Evolutionary conservation across 352 stramenopile species (phyloP).

Genomic region (Globisporangium cystogenes): DNA sequence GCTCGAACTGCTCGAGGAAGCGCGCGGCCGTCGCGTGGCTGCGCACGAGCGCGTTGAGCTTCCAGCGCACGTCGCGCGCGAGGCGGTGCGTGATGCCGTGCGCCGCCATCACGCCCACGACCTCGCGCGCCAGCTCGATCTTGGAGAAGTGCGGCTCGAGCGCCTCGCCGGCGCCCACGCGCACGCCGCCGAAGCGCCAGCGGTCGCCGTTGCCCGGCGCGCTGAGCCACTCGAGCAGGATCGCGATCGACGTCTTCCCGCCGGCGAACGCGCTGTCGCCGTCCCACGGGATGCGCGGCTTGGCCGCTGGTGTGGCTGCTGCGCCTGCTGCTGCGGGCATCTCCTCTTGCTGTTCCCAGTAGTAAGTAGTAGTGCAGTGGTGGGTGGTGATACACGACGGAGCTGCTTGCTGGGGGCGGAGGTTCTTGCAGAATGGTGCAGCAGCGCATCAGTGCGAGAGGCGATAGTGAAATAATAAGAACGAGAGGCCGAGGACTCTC

Average conservation of each 20-base stretch:
- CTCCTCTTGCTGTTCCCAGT: no score
- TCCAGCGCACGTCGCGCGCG: slow-evolving; percentile 14
- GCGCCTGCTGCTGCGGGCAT: no score
- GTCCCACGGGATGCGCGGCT: slow-evolving; percentile 8
- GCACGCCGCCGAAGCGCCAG: slow-evolving; percentile 19
- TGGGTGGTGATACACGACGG: neutral
- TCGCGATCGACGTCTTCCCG: slow-evolving; percentile 38
- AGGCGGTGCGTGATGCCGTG: slow-evolving; percentile 14
- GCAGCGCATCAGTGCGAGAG: no score
- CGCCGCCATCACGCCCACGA: slow-evolving; percentile 2
- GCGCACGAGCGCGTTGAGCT: slow-evolving; percentile 11
- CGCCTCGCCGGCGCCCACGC: neutral
- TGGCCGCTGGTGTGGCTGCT: neutral
- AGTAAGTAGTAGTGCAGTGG: no score
- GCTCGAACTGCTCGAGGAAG: slow-evolving; percentile 10
- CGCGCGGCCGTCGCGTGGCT: slow-evolving; percentile 8
- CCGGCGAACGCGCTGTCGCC: slow-evolving; percentile 7
- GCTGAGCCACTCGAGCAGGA: slow-evolving; percentile 45
- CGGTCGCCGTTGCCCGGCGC: slow-evolving; percentile 31
- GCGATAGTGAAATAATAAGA: neutral
- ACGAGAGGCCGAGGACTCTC: neutral
- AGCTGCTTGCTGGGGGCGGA: neutral
- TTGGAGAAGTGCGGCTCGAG: slow-evolving; percentile 10
- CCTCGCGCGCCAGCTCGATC: slow-evolving; percentile 14
- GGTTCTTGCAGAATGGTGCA: neutral